A percentile compares a stretch with the other conserved stretches of the same genome.
phyloP scores from a whole-genome alignment of 2,329 filamentous ascomycete genomes.

The Aspergillus neoniger region DNA sequence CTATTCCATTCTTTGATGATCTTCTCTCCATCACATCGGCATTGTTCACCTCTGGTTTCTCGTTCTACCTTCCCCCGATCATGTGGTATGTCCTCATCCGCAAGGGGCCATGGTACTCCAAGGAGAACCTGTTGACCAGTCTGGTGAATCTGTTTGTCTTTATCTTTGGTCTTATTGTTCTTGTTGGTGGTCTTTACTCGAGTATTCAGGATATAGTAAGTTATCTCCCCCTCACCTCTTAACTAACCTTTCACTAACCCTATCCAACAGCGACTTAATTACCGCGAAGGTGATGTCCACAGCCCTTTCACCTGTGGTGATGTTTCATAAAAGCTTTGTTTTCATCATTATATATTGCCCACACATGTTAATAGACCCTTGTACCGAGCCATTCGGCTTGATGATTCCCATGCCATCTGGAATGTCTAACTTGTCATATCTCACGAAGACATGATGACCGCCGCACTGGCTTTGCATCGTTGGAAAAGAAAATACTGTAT shows the following conservation, averaged over 20 bases:
- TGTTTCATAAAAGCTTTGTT: not conserved
- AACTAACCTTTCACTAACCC: not conserved
- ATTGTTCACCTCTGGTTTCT: conserved; percentile 82
- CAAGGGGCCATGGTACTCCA: conserved; percentile 20
- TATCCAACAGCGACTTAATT: not conserved
- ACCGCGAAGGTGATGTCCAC: not conserved
- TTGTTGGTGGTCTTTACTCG: conserved; percentile 22
- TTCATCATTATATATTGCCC: not conserved
- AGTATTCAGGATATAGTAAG: conserved; percentile 24
- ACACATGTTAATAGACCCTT: too few species aligned
- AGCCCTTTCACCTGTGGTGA: not conserved
- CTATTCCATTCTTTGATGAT: conserved; percentile 24
- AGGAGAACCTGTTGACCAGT: conserved; percentile 41
- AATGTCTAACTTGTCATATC: not conserved
- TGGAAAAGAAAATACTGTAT: not conserved
- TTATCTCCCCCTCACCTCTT: not conserved
- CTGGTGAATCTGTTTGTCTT: conserved; percentile 21
- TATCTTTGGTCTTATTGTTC: conserved; percentile 19
- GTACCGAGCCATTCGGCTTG: not conserved
- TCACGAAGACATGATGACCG: not conserved
- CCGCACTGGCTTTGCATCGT: too few species aligned
- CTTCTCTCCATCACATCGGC: conserved; percentile 48
- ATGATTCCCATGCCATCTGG: not conserved
- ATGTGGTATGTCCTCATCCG: conserved; percentile 30
- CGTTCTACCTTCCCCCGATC: conserved; percentile 66